phyloP scores from a whole-genome alignment of 2,329 filamentous ascomycete genomes.

The Ophiocordyceps polyrhachis-furcata region DNA sequence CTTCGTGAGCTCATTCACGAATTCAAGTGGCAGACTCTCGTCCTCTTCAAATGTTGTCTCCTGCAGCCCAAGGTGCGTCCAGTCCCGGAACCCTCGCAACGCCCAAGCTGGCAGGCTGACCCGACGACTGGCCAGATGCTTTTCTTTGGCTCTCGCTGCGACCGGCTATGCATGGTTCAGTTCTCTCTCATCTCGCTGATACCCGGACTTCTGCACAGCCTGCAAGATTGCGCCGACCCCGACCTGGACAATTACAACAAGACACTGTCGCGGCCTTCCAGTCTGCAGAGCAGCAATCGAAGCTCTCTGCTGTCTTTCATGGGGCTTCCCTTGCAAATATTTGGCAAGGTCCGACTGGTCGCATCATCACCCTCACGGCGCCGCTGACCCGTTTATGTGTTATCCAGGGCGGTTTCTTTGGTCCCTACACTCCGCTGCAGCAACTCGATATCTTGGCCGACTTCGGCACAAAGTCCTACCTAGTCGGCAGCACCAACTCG shows the following conservation, averaged over 20 bases:
- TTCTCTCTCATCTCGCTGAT: conserved; percentile 93
- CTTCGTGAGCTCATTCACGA: conserved; percentile 82
- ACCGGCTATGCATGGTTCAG: conserved; percentile 93
- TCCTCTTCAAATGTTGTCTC: conserved; percentile 83
- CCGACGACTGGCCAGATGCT: conserved; percentile 51
- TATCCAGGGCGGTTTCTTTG: conserved; percentile 72
- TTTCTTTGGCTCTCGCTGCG: conserved; percentile 94
- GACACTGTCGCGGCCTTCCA: conserved; percentile 57
- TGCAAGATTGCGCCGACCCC: conserved; percentile 95
- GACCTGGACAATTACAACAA: conserved; percentile 70
- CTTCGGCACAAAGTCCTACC: conserved; percentile 87
- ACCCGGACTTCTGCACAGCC: conserved; percentile 71
- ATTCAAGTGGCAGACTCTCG: conserved; percentile 85
- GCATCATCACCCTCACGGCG: not conserved
- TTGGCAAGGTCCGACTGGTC: conserved; percentile 49
- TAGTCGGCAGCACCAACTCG: conserved; percentile 93
- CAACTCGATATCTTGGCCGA: conserved; percentile 89
- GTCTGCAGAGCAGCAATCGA: conserved; percentile 78
- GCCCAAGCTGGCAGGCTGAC: conserved; percentile 1
- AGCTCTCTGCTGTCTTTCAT: conserved; percentile 81
- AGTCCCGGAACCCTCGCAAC: not conserved
- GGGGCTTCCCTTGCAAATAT: conserved; percentile 86
- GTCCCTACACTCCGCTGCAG: conserved; percentile 89
- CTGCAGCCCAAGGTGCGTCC: conserved; percentile 71
- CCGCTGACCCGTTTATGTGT: not conserved